Evolutionary conservation across 345 rosid genomes (phyloP).

Genomic region (Cardamine occulta): DNA sequence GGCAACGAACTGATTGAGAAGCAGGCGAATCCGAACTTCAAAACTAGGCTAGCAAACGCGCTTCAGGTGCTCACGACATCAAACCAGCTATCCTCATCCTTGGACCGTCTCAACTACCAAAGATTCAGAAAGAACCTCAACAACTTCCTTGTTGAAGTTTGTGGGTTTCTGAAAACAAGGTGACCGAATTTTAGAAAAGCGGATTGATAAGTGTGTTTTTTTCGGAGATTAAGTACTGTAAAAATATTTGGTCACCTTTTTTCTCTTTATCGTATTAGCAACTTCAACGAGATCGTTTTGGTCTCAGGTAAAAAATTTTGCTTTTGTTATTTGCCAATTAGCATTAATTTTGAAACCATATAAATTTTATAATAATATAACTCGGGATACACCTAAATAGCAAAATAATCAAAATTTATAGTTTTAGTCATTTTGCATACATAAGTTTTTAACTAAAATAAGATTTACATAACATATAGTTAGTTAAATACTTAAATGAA

Average conservation of each 20-base stretch:
- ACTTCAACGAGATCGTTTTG: no score
- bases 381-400: no score
- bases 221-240: neutral
- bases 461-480: no score
- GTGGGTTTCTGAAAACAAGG: conserved; percentile 80
- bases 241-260: neutral
- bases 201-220: neutral
- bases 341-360: no score
- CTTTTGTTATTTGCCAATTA: no score
- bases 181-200: conserved; percentile 40
- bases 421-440: no score
- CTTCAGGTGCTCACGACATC: conserved; percentile 77
- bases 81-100: conserved; percentile 75
- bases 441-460: no score
- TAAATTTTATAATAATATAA: no score
- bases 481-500: no score
- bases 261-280: neutral
- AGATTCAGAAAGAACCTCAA: conserved; percentile 90
- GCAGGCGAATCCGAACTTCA: conserved; percentile 61
- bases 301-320: no score
- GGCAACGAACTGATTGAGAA: conserved; percentile 79
- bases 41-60: conserved; percentile 72
- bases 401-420: no score
- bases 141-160: conserved; percentile 82
- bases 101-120: conserved; percentile 89